A percentile compares a stretch with the other conserved stretches of the same genome.
These are phyloP conservation scores for Podospora australis DNA, from an alignment of 495 filamentous ascomycete genomes.

Conservation along the genomic window DNA sequence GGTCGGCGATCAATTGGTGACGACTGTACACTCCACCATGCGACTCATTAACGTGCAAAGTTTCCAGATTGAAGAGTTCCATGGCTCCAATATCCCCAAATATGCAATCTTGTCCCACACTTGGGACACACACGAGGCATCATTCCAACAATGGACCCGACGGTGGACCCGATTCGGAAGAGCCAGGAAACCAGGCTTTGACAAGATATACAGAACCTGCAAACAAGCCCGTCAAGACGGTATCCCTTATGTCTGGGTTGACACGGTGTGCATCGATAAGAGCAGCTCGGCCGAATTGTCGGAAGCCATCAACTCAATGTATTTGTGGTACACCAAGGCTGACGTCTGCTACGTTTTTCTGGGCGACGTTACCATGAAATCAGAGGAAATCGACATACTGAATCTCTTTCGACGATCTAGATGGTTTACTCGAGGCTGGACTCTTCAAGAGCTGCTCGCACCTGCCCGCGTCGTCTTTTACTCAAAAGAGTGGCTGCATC, in stretches of 20 bases:
- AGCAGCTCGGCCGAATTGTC: constrained; percentile 32
- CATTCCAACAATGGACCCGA: constrained; percentile 24
- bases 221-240: constrained; percentile 13
- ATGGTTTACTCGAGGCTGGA: constrained; percentile 38
- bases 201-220: constrained; percentile 19
- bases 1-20: too few species aligned
- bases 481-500: constrained; percentile 7
- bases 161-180: constrained; percentile 9
- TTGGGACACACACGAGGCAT: constrained; percentile 28
- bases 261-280: constrained; percentile 38
- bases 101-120: constrained; percentile 36
- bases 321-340: constrained; percentile 13
- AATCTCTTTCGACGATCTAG: constrained; percentile 15
- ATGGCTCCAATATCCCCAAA: constrained; percentile 14
- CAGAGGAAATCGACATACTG: background rate
- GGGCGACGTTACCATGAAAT: constrained; percentile 1
- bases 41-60: constrained; percentile 27
- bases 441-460: constrained; percentile 26
- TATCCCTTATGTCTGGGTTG: constrained; percentile 29
- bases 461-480: constrained; percentile 18
- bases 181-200: constrained; percentile 25
- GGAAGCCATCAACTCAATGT: constrained; percentile 35
- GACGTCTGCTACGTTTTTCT: constrained; percentile 20
- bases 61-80: constrained; percentile 25
- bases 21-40: too few species aligned